Base-by-base conservation (phyloP, 371 early-diverging fungal species). In the Basidiobolus meristosporus region DNA sequence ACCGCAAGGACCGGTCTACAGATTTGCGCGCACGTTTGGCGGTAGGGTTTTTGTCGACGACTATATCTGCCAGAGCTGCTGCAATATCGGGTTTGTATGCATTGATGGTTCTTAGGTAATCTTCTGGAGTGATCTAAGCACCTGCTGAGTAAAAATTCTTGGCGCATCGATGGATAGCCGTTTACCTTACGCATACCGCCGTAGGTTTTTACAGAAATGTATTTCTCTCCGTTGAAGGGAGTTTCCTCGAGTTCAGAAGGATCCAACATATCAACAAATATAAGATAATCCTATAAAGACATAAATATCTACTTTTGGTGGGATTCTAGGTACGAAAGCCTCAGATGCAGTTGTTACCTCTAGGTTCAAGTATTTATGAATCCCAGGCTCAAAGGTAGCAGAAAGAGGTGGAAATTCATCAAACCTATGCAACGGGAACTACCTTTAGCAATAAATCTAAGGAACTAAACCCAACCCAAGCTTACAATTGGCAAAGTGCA, bases 401-500 rank as follows among this genome's bases (percentile, higher is more conserved):
- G n/a, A n/a, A n/a, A n/a, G n/a, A n/a, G n/a, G n/a, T n/a, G n/a
- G n/a, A n/a, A n/a, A n/a, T n/a, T n/a, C n/a, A n/a, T n/a, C n/a
- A n/a, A n/a, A n/a, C n/a, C n/a, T n/a, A n/a, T n/a, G n/a, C n/a
- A n/a, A n/a, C n/a, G n/a, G n/a, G n/a, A n/a, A n/a, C n/a, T n/a
- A n/a, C n/a, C n/a, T n/a, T n/a, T n/a, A n/a, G n/a, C n/a, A n/a
- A n/a, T n/a, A n/a, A n/a, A n/a, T n/a, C n/a, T n/a, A n/a, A n/a
- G n/a, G n/a, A n/a, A n/a, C n/a, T n/a, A n/a, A n/a, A n/a, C n/a
- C n/a, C n/a, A n/a, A n/a, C n/a, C n/a, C n/a, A n/a, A n/a, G n/a
- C n/a, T n/a, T 67, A 75, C 77, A 76, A 62, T 23, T 73, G 69
- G 33, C 73, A 73, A 23, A 72, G 52, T 20, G 64, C 59, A 12